Evolutionary conservation across 2,329 filamentous ascomycete species (phyloP), one percentile per base, ranked within the genome.

Genomic region (Stagonosporopsis chrysanthemi): DNA sequence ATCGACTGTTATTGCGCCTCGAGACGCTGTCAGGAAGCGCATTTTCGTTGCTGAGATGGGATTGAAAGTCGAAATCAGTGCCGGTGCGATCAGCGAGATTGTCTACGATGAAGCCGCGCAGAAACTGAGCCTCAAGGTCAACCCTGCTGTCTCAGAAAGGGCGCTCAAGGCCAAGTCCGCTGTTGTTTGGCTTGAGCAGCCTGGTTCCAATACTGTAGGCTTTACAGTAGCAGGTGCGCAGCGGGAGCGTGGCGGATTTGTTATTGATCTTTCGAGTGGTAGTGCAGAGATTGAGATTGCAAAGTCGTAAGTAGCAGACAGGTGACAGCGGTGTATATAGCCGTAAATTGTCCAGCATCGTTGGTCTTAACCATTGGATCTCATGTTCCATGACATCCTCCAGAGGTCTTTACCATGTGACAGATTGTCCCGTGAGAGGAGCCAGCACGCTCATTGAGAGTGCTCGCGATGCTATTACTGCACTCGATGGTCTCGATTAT

Each of bases 1-100:
- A 0, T 67, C 79, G 9, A 52, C 65, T 12, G 72, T 57, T 0
- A 80, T 84, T 0, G 57, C 71, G 47, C 78, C 80, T 0, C 77
- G 68, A 22, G 83, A 84, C 57, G 78, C 81, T 0, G 79, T 83
- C 3, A 74, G 78, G n/a, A 75, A 77, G 35, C 76, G 77, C 26
- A 73, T 84, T 1, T 85, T 82, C 46, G 73, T 85, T 8, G 82
- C 80, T 0, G 77, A 79, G 0, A 29, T 83, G 26, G 79, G 79
- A 0, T 43, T 83, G 7, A 69, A 67, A 42, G 56, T 60, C 35
- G 67, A 70, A 35, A 56, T 69, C 23, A 67, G 63, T 47, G 65
- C 66, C 31, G 66, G 64, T 6, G 62, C 55, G 14, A 61, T 70
- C 9, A 19, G 59, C 19, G 61, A 60, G 36, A 60, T 69, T 4